Evolutionary conservation across 129 eudicot genomes (phyloP), one percentile per base, ranked within the genome.

Genomic region (Tagetes patula): DNA sequence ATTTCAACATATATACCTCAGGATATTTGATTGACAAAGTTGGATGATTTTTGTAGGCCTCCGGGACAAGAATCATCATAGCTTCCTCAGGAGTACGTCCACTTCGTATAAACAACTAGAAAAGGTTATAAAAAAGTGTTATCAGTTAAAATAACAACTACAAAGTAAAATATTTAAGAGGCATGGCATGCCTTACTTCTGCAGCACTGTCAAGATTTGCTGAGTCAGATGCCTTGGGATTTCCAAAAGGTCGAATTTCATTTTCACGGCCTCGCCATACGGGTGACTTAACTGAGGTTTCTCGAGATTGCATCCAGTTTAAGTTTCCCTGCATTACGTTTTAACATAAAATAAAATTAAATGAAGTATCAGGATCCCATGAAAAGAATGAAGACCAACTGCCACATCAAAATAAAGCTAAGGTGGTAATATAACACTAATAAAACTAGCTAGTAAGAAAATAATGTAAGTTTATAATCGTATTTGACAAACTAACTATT

Each of bases 261-360:
- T 84, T 84, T 81, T 95, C 99, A 54, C 99, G 94, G 41, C 88
- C 97, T 72, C 89, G 89, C 99, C 99, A 95, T 74, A 95, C 97
- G 30, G 99, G 91, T 32, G 99, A 85, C 77, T 88, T 87, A 68
- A 95, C 41, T 58, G 99, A 86, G 61, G 83, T 73, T 80, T 95
- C 99, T 75, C 99, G 87, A 75, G 99, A 95, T 83, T 83, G 93
- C 99, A 95, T 95, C 99, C 99, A 95, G 86, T 95, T 95, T 81
- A 95, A 85, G 82, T 95, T 95, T 14, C 99, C 99, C 99, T 95
- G 80, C 66, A 80, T 49, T 0, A 61, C 34, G 45, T 46, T 70
- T 42, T 34, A 34, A 34, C 14, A 60, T 58, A 32, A 53, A 53
- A 6, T 7, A 43, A 33, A 58, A 58, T 58, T 31, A 30, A 30